Conservation (phyloP, 2,329 filamentous ascomycete species). For the Aspergillus sp. region DNA sequence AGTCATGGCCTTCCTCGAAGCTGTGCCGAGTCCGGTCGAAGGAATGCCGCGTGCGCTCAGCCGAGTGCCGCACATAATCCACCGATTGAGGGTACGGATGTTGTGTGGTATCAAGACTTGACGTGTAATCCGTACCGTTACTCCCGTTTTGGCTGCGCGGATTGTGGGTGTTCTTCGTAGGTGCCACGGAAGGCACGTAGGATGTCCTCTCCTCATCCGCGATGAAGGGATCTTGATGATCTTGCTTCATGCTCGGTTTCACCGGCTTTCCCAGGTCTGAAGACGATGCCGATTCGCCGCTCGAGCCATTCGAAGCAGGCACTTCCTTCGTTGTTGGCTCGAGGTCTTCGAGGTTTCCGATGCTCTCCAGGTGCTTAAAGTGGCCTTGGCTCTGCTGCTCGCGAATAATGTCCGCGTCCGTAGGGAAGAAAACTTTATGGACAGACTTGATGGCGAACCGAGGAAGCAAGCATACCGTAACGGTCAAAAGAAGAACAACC, state of each 20-base stretch:
- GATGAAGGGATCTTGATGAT: constrained; percentile 55
- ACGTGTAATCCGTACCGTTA: constrained; percentile 84
- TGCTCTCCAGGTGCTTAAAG: constrained; percentile 62
- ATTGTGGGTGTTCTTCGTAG: constrained; percentile 68
- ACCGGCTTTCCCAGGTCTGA: constrained; percentile 39
- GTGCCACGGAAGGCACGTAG: constrained; percentile 80
- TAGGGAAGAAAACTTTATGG: constrained; percentile 89
- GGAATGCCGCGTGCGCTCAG: constrained; percentile 73
- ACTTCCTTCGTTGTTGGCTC: too few species aligned
- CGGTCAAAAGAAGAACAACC: constrained; percentile 69
- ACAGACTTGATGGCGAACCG: constrained; percentile 77
- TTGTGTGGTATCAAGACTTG: constrained; percentile 36
- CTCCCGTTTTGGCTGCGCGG: constrained; percentile 80
- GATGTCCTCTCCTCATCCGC: constrained; percentile 89
- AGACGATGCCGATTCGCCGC: constrained; percentile 32
- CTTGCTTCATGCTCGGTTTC: constrained; percentile 48
- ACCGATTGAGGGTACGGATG: constrained; percentile 50
- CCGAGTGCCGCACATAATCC: constrained; percentile 58
- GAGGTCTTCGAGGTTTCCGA: constrained; percentile 43
- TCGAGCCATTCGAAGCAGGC: constrained; percentile 29
- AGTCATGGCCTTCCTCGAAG: constrained; percentile 81
- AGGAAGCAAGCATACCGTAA: constrained; percentile 74
- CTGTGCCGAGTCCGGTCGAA: constrained; percentile 78
- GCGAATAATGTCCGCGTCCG: constrained; percentile 89
- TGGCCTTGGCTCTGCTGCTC: constrained; percentile 79